Percentiles rank a stretch among this genome's conserved stretches.
Evolutionary conservation across 352 stramenopile genomes (phyloP).

Genomic region (Blastocystis sp.): DNA sequence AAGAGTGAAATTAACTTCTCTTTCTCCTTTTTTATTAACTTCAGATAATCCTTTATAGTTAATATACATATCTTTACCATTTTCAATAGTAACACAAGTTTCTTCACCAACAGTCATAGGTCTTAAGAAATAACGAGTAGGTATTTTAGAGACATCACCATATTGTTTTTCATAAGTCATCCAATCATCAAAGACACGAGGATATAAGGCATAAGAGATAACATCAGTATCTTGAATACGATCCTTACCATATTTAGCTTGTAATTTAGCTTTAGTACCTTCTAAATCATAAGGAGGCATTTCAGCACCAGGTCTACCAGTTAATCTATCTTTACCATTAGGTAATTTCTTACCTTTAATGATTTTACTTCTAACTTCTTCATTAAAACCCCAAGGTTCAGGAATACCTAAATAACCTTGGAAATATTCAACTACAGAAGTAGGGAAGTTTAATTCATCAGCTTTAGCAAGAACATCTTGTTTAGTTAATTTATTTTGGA

Average conservation of each 20-base stretch:
- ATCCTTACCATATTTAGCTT: constrained; percentile 55
- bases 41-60: constrained; percentile 69
- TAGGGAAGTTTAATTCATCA: constrained; percentile 79
- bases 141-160: constrained; percentile 52
- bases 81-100: constrained; percentile 62
- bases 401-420: constrained; percentile 81
- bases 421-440: constrained; percentile 89
- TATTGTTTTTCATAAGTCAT: constrained; percentile 50
- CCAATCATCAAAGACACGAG: constrained; percentile 57
- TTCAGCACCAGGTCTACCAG: constrained; percentile 73
- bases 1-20: constrained; percentile 83
- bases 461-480: constrained; percentile 75
- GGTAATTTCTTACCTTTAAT: constrained; percentile 68
- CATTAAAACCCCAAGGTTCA: constrained; percentile 76
- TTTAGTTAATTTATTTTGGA: constrained; percentile 85
- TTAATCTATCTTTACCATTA: constrained; percentile 68
- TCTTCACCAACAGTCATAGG: constrained; percentile 59
- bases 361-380: constrained; percentile 72
- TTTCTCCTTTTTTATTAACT: constrained; percentile 53
- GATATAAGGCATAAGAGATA: constrained; percentile 74
- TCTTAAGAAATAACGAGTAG: constrained; percentile 61
- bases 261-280: constrained; percentile 58
- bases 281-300: constrained; percentile 78
- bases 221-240: constrained; percentile 74
- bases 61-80: constrained; percentile 83